These are phyloP conservation scores for Suillus placidus DNA, from an alignment of 768 basidiomycete genomes.

Conservation along the genomic window DNA sequence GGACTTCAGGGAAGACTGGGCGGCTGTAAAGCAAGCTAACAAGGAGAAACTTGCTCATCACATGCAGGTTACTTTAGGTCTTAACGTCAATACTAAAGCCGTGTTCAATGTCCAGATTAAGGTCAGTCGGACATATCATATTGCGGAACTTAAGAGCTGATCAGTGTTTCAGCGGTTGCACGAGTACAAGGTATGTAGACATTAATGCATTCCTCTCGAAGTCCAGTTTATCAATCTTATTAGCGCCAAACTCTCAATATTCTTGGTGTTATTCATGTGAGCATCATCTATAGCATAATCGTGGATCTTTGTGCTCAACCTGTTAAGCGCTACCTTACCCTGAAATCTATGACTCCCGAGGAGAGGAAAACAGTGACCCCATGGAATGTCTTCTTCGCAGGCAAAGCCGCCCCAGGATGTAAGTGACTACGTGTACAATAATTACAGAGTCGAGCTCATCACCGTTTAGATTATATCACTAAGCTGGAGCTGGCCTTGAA, in stretches of 20 bases:
- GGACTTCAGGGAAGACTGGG: conserved; percentile 79
- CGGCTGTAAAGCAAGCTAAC: conserved; percentile 84
- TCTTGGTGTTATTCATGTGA: conserved; percentile 82
- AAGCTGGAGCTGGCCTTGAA: conserved; percentile 54
- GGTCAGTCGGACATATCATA: conserved; percentile 36
- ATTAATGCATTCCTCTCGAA: not conserved
- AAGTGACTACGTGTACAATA: conserved; percentile 30
- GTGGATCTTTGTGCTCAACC: conserved; percentile 5
- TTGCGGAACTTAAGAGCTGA: not conserved
- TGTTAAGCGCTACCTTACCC: conserved; percentile 69
- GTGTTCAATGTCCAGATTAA: conserved; percentile 94
- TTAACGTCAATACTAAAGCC: conserved; percentile 72
- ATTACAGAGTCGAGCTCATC: conserved; percentile 16
- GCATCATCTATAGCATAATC: conserved; percentile 24
- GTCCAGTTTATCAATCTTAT: not conserved
- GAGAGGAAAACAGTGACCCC: conserved; percentile 83
- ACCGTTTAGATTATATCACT: conserved; percentile 75
- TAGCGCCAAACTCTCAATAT: conserved; percentile 95
- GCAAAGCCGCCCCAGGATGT: conserved; percentile 96
- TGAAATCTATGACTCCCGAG: conserved; percentile 78
- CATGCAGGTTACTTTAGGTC: conserved; percentile 70
- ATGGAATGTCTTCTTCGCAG: conserved; percentile 96
- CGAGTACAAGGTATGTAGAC: conserved; percentile 72
- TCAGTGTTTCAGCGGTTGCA: conserved; percentile 68
- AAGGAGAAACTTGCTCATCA: conserved; percentile 85